Evolutionary conservation across 2,329 filamentous ascomycete species (phyloP), one percentile per base, ranked within the genome.

Genomic region (Cladophialophora exuberans): DNA sequence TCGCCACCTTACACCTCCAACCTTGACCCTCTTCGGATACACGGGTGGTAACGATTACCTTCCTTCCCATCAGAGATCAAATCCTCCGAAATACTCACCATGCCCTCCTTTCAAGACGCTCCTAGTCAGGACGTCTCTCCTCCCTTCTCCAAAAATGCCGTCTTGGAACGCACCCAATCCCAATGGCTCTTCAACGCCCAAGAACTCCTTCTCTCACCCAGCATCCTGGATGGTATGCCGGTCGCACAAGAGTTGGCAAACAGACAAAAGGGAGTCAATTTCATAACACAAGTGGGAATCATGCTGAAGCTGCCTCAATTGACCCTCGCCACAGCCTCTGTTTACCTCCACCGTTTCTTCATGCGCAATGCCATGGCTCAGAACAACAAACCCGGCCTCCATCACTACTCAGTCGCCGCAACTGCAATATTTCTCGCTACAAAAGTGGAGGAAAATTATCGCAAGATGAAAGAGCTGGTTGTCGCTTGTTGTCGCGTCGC

Each of bases 361-460:
- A 97, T 97, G 90, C 86, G 91, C 60, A 85, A 81, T 67, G 93
- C 86, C 68, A 86, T 95, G 82, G 85, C 88, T 44, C 82, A 86
- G 65, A 88, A 85, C 60, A 81, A 81, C 59, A 76, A 75, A 51
- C 78, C 78, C 41, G 90, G 90, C 11, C 83, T 95, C 43, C 93
- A 97, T 70, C 92, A 96, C 65, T 97, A 96, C 69, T 89, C 95
- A 65, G 90, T 96, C 56, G 94, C 92, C 9, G 94, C 92, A 0
- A 96, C 92, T 0, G 84, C 91, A 1, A 80, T 99, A 2, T 99
- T 97, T 65, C 82, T 99, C 7, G 93, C 94, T 6, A 97, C 95
- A 64, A 99, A 99, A 72, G 93, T 95, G 17, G 93, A 99, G 69
- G 94, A 99, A 70, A 96, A 95, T 69, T 95, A 91, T 68, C 87